A percentile compares a stretch with the other conserved stretches of the same genome.
These are phyloP conservation scores for Acer negundo DNA, from an alignment of 345 rosid genomes.

Conservation along the genomic window DNA sequence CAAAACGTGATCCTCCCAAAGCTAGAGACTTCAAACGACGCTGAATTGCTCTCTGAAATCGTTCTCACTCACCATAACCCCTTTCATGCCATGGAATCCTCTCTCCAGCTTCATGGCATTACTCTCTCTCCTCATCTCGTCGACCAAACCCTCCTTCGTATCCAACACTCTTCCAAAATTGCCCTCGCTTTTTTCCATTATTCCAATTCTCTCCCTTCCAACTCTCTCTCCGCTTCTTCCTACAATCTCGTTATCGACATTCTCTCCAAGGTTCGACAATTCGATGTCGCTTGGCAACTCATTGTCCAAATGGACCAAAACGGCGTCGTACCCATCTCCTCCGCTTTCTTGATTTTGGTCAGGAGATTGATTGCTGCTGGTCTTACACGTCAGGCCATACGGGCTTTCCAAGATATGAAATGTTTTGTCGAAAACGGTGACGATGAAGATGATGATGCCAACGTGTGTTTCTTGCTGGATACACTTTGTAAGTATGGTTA, in stretches of 20 bases:
- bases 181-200: slow-evolving; percentile 61
- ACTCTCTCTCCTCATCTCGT: slow-evolving; percentile 57
- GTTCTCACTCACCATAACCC: slow-evolving; percentile 83
- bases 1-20: slow-evolving; percentile 37
- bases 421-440: slow-evolving; percentile 39
- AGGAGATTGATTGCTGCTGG: slow-evolving; percentile 83
- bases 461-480: slow-evolving; percentile 64
- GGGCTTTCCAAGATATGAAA: slow-evolving; percentile 72
- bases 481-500: slow-evolving; percentile 81
- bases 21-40: slow-evolving; percentile 62
- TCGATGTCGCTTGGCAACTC: slow-evolving; percentile 81
- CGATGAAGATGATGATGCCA: slow-evolving; percentile 20
- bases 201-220: slow-evolving; percentile 50
- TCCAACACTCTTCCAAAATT: slow-evolving; percentile 75
- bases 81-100: slow-evolving; percentile 76
- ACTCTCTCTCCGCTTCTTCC: slow-evolving; percentile 34
- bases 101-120: slow-evolving; percentile 78
- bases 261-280: slow-evolving; percentile 69
- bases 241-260: slow-evolving; percentile 70
- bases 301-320: slow-evolving; percentile 63
- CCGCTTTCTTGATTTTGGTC: slow-evolving; percentile 65
- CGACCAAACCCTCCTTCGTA: slow-evolving; percentile 86
- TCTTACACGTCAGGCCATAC: slow-evolving; percentile 81
- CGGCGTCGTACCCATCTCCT: slow-evolving; percentile 33
- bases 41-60: slow-evolving; percentile 65